phyloP scores from a whole-genome alignment of 306 rosid species.

The Prunus fruticosa region DNA sequence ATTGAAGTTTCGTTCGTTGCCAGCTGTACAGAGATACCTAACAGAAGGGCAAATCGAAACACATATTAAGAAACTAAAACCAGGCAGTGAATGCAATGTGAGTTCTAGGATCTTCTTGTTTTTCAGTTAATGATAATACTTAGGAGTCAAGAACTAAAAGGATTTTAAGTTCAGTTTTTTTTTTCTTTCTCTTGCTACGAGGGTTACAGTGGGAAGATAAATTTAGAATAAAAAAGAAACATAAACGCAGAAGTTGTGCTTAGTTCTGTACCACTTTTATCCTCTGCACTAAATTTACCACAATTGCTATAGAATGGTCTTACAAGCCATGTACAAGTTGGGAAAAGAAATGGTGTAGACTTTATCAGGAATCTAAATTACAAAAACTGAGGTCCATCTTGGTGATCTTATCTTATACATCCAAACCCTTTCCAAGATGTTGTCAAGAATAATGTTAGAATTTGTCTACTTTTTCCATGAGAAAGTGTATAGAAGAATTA shows the following conservation, averaged over 20 bases:
- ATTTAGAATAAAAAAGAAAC: not conserved
- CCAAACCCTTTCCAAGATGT: not conserved
- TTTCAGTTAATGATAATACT: not conserved
- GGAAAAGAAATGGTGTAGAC: not conserved
- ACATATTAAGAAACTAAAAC: slow-evolving; percentile 9
- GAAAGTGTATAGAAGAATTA: not conserved
- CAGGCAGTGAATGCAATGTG: slow-evolving; percentile 30
- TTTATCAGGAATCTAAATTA: not conserved
- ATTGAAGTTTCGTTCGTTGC: slow-evolving; percentile 52
- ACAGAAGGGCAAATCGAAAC: slow-evolving; percentile 11
- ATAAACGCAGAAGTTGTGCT: not conserved
- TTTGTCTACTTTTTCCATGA: not conserved
- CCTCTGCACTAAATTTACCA: not conserved
- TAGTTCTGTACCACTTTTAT: not conserved
- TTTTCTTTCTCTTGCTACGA: not conserved
- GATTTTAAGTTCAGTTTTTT: not conserved
- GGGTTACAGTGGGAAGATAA: not conserved
- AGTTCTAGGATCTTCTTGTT: slow-evolving; percentile 23
- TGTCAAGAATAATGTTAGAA: not conserved
- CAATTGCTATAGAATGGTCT: not conserved
- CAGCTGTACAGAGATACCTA: slow-evolving; percentile 51
- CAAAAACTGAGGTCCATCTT: not conserved
- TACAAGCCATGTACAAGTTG: not conserved
- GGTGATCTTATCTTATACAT: not conserved
- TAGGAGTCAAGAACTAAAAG: not conserved